Evolutionary conservation across 2,329 filamentous ascomycete species (phyloP), one percentile per base, ranked within the genome.

Genomic region (Thermomyces lanuginosus): DNA sequence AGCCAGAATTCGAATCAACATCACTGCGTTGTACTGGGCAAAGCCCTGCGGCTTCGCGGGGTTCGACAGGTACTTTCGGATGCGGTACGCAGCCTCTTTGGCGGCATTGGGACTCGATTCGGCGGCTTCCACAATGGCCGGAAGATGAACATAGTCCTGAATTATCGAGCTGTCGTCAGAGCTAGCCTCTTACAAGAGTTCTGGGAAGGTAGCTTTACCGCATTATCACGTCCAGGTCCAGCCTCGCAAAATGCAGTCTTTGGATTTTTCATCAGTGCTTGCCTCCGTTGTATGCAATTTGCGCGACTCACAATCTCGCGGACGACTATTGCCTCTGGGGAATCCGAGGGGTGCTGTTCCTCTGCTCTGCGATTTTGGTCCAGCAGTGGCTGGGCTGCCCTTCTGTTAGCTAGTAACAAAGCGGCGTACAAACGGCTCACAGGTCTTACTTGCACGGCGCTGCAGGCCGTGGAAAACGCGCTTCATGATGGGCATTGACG

Each of bases 1-100:
- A 40, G 74, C 66, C 38, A 98, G 61, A 44, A 98, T 98, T 35
- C 86, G 76, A 40, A 91, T 64, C 30, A 98, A 68, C 89, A 95
- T 95, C 44, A 95, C 73, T 36, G 82, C 77, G 57, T 95, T 93
- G 64, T 93, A 95, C 53, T 95, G 86, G 40, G 75, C 72, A 42
- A 78, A 72, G 6, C 80, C 71, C 22, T 62, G 55, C 17, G 48
- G 48, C 37, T 55, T 63, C 53, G 80, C 72, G 23, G 84, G 77
- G 38, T 73, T 76, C 41, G 71, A 66, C 33, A 98, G 61, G 49
- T 76, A 86, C 51, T 81, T 84, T 48, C 81, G 77, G 46, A 95
- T 81, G 38, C 77, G 63, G 38, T 69, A 61, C 26, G 83, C 82
- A 41, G 80, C 81, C 43, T 84, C 78, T 37, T 75, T 72, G 13